phyloP scores from a whole-genome alignment of 345 rosid genomes.

The Dimocarpus longan region DNA sequence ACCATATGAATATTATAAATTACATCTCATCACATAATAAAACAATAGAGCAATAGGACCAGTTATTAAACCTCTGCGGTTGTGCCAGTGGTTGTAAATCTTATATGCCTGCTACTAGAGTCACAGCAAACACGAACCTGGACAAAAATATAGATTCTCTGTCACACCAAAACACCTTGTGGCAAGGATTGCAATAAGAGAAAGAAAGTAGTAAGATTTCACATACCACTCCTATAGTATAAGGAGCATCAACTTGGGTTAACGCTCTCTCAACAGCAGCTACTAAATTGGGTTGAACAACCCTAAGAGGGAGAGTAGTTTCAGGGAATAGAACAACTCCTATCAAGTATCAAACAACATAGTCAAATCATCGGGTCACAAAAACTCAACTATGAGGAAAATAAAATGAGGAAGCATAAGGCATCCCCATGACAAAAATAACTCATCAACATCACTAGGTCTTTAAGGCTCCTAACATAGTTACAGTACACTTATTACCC shows the following conservation, averaged over 20 bases:
- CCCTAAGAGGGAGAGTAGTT: constrained; percentile 92
- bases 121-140: constrained; percentile 70
- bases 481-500: no score
- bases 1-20: neutral
- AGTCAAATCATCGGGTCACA: neutral
- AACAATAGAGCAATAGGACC: neutral
- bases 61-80: constrained; percentile 79
- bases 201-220: constrained; percentile 19
- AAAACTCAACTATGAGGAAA: neutral
- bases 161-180: neutral
- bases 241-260: constrained; percentile 71
- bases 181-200: constrained; percentile 14
- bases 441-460: neutral
- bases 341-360: constrained; percentile 36
- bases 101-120: constrained; percentile 36
- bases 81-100: constrained; percentile 74
- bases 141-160: constrained; percentile 16
- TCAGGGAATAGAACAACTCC: constrained; percentile 97
- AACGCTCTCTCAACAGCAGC: constrained; percentile 87
- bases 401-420: neutral
- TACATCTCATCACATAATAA: neutral
- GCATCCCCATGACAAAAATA: neutral
- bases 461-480: neutral
- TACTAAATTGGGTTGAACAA: constrained; percentile 66
- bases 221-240: constrained; percentile 90